Conservation (phyloP, 768 basidiomycete genomes). For the Boletus huronensis region DNA sequence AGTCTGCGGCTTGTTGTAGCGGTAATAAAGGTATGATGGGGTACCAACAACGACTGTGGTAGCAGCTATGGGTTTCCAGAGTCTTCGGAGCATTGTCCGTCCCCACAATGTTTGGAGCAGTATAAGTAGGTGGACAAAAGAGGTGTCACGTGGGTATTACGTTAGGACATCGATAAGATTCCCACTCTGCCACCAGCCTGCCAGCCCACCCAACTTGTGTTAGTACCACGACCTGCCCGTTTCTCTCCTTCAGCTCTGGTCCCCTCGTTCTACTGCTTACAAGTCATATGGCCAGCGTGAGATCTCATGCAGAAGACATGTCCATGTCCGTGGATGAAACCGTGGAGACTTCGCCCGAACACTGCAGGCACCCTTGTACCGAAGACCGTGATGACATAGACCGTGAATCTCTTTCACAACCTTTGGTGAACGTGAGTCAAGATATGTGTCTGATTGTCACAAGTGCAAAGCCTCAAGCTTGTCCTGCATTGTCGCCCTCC, state of each 20-base stretch:
- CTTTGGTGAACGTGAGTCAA: constrained; percentile 35
- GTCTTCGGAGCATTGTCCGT: constrained; percentile 53
- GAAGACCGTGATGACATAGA: constrained; percentile 12
- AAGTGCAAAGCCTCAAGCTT: constrained; percentile 33
- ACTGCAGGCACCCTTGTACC: neutral
- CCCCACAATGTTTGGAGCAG: neutral
- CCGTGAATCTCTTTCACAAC: constrained; percentile 24
- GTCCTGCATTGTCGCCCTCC: constrained; percentile 22
- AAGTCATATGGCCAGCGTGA: constrained; percentile 18
- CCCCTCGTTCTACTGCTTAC: neutral
- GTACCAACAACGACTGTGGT: constrained; percentile 50
- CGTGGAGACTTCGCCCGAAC: neutral
- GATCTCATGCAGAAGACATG: constrained; percentile 2
- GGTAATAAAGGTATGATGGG: constrained; percentile 60
- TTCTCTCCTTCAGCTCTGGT: constrained; percentile 1
- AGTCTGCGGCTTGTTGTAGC: constrained; percentile 42
- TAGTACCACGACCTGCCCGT: constrained; percentile 27
- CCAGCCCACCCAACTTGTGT: constrained; percentile 15
- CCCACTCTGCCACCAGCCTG: constrained; percentile 18
- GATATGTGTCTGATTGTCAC: constrained; percentile 28
- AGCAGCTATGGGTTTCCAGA: constrained; percentile 67
- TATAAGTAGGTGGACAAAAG: no score
- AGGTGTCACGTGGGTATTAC: constrained; percentile 17
- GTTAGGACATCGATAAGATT: constrained; percentile 20
- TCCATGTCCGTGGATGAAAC: constrained; percentile 2